phyloP scores from a whole-genome alignment of 345 rosid genomes.

The Sonneratia caseolaris region DNA sequence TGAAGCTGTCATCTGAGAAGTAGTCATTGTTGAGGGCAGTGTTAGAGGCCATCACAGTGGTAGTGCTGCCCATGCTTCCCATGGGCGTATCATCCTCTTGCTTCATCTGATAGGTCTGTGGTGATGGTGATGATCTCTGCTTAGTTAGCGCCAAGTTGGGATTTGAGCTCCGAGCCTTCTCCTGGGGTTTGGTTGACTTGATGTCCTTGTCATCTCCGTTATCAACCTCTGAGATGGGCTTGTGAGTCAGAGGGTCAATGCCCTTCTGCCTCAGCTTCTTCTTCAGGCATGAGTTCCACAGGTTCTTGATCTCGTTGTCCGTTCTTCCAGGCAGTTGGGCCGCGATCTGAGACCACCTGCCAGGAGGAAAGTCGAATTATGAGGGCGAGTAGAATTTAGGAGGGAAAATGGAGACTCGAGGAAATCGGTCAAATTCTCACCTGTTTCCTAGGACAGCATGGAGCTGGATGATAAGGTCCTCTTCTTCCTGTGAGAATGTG shows the following conservation, averaged over 20 bases:
- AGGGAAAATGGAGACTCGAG: neutral
- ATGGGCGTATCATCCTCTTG: neutral
- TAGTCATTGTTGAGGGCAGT: neutral
- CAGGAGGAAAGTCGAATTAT: neutral
- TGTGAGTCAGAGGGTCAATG: constrained; percentile 67
- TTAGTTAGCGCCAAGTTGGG: neutral
- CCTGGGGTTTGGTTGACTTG: constrained; percentile 5
- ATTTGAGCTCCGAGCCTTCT: constrained; percentile 1
- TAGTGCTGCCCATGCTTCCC: neutral
- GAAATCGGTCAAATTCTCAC: constrained; percentile 17
- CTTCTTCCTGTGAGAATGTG: constrained; percentile 85
- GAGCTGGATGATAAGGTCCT: constrained; percentile 73
- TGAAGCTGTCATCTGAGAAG: constrained; percentile 7
- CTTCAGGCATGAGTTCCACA: constrained; percentile 69
- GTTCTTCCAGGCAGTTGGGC: constrained; percentile 61
- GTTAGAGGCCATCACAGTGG: neutral
- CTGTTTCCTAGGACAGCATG: constrained; percentile 90
- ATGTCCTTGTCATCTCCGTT: constrained; percentile 15
- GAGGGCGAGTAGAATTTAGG: neutral
- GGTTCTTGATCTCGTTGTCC: constrained; percentile 59
- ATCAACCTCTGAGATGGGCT: constrained; percentile 50
- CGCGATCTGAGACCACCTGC: constrained; percentile 75
- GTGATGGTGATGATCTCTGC: constrained; percentile 3
- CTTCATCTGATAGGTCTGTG: constrained; percentile 5
- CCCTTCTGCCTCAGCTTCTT: constrained; percentile 61